Evolutionary conservation across 1,284 basidiomycete species (phyloP), one percentile per base, ranked within the genome.

Genomic region (Rhodotorula sp.): DNA sequence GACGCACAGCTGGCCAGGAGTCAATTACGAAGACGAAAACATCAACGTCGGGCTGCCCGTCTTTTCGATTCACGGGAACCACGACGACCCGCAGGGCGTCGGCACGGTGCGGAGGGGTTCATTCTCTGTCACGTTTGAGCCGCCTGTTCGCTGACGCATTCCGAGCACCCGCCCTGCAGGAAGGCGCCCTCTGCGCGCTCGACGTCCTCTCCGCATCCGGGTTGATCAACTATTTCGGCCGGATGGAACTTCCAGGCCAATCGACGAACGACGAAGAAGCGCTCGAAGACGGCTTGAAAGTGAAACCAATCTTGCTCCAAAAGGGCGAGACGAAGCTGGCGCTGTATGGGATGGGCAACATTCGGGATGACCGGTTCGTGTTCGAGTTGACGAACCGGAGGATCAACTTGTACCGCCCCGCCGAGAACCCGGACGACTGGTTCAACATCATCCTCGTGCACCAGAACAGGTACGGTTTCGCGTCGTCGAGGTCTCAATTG

Each of bases 11-110:
- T 99, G 98, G 79, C 96, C 97, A 4, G 91, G 93, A 1, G 85
- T 99, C 76, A 99, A 99, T 81, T 99, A 99, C 79, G 94, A 99
- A 83, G 97, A 99, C 79, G 88, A 90, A 0, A 98, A 99, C 80
- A 85, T 98, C 70, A 99, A 99, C 79, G 87, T 99, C 65, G 89
- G 88, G 29, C 92, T 97, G 43, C 97, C 97, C 3, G 91, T 98
- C 31, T 99, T 99, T 83, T 97, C 95, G 0, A 99, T 99, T 59
- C 96, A 99, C 79, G 97, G 96, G 57, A 99, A 99, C 80, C 97
- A 99, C 81, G 97, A 99, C 80, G 96, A 99, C 78, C 96, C 97
- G 47, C 97, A 99, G 82, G 97, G 96, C 31, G 90, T 93, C 18
- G 94, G 94, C 20, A 86, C 91, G 16, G 93, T 93, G 78, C 76